Base-by-base conservation (phyloP, 345 rosid genomes). In the Syzygium jambos region DNA sequence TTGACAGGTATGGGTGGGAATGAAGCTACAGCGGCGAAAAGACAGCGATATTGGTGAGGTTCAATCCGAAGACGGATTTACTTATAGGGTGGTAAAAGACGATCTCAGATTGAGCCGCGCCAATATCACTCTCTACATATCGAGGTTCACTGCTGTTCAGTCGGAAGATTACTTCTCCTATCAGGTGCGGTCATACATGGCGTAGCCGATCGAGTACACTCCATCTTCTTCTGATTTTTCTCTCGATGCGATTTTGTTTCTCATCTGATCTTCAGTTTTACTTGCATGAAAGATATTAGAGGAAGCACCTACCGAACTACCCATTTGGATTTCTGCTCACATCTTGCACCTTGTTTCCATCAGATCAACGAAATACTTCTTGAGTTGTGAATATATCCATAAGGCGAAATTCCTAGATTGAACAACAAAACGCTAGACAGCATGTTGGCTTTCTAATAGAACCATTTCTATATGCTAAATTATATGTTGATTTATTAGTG, bases 51-150 rank as follows among this genome's bases (percentile, higher is more conserved):
- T 95, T 95, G 97, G 98, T 95, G 96, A 87, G 98, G 98, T 95
- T 95, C 98, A 95, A 95, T 95, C 97, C 91, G 98, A 95, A 92
- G 96, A 94, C 96, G 94, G 92, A 93, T 93, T 95, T 95, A 92
- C 93, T 85, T 38, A 23, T 52, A 34, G 52, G 65, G 84, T 46
- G 27, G 95, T 94, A 93, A 93, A 92, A 87, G 91, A 88, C 95
- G 95, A 92, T 95, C 98, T 95, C 98, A 91, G 98, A 95, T 95
- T 95, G 96, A 95, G 98, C 98, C 98, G 98, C 96, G 98, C 98
- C 98, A 95, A 95, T 95, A 95, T 95, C 98, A 95, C 96, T 94
- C 94, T 90, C 65, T 85, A 73, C 27, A 22, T 73, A 22, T 10
- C 82, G 5, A 73, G 27, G 43, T 73, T 73, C 82, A 38, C 38